phyloP scores from a whole-genome alignment of 2,329 filamentous ascomycete species.

The Scopulariopsis brevicaulis region DNA sequence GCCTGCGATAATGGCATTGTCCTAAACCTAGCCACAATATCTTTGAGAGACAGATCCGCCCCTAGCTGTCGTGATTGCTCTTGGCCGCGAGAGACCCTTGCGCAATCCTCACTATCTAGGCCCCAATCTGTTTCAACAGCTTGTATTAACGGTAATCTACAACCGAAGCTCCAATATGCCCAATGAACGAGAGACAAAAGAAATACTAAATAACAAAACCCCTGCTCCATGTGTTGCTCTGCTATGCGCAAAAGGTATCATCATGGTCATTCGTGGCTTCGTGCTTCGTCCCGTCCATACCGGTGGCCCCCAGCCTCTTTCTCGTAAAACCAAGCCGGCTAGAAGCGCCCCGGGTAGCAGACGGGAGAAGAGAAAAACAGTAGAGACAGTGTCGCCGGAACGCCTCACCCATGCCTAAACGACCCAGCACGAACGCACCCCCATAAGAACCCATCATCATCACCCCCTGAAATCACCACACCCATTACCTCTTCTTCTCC shows the following conservation, averaged over 20 bases:
- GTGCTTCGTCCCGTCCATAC: not conserved
- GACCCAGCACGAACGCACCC: not conserved
- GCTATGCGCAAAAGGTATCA: not conserved
- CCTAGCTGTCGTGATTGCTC: not conserved
- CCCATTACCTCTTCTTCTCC: conserved; percentile 10
- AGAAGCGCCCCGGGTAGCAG: not conserved
- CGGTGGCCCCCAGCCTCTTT: not conserved
- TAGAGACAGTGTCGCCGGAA: not conserved
- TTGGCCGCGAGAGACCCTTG: too few relatives aligned
- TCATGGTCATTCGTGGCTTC: not conserved
- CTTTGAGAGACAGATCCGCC: not conserved
- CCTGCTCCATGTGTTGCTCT: not conserved
- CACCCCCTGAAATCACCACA: not conserved
- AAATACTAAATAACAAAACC: not conserved
- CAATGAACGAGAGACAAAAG: not conserved
- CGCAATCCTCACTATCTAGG: not conserved
- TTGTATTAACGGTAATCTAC: not conserved
- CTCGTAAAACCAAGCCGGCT: not conserved
- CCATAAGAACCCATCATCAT: not conserved
- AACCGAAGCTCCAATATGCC: not conserved
- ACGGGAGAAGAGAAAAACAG: not conserved
- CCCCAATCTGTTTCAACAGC: not conserved
- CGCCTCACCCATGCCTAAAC: not conserved
- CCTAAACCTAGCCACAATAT: not conserved
- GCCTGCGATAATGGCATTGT: too few relatives aligned